phyloP scores from a whole-genome alignment of 306 rosid genomes.

The Alnus glutinosa region DNA sequence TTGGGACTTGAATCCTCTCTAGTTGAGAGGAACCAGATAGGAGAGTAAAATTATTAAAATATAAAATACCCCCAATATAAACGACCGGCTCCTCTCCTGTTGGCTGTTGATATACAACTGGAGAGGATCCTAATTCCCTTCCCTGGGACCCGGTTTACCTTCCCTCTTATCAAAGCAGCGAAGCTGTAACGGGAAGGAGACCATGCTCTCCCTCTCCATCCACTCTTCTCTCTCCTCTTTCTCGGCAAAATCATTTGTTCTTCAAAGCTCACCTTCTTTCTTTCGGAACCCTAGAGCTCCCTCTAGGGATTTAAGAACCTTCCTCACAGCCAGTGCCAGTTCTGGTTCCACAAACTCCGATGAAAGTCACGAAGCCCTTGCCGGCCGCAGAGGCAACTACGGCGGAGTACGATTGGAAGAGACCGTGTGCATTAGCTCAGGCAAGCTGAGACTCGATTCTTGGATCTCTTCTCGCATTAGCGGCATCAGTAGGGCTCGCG shows the following conservation, averaged over 20 bases:
- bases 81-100: too few species aligned
- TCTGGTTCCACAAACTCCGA: constrained; percentile 34
- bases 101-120: too few species aligned
- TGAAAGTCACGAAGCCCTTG: constrained; percentile 22
- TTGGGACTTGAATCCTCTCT: too few species aligned
- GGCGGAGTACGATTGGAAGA: constrained; percentile 61
- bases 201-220: constrained; percentile 27
- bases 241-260: constrained; percentile 27
- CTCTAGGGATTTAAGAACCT: constrained; percentile 18
- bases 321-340: constrained; percentile 9
- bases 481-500: constrained; percentile 83
- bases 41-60: too few species aligned
- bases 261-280: constrained; percentile 38
- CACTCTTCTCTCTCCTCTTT: constrained; percentile 36
- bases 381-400: constrained; percentile 39
- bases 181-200: neutral
- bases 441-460: constrained; percentile 70
- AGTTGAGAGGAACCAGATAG: too few species aligned
- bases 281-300: constrained; percentile 21
- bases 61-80: too few species aligned
- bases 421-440: constrained; percentile 44
- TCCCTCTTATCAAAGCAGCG: neutral
- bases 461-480: constrained; percentile 80
- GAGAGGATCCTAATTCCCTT: too few species aligned
- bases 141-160: neutral